Conservation (phyloP, 345 rosid genomes). For the Syzygium grande region DNA sequence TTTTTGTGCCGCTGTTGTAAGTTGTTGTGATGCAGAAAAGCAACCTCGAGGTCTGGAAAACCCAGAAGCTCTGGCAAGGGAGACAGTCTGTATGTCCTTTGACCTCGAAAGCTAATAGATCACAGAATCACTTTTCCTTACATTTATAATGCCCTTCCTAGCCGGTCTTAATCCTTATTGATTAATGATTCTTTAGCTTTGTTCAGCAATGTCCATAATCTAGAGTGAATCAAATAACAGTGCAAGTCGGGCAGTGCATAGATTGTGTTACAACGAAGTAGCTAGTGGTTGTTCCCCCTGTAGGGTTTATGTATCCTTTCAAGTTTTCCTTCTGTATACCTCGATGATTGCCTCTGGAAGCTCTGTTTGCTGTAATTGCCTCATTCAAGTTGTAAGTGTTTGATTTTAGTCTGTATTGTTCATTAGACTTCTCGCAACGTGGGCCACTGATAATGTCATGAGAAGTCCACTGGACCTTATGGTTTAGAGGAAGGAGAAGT, state of each 20-base stretch:
- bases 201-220: background rate
- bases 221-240: background rate
- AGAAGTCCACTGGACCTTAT: background rate
- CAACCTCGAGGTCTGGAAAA: constrained; percentile 61
- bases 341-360: background rate
- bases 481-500: background rate
- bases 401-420: background rate
- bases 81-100: constrained; percentile 67
- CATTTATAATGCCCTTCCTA: background rate
- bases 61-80: constrained; percentile 75
- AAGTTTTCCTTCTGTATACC: background rate
- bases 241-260: background rate
- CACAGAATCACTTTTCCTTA: background rate
- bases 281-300: background rate
- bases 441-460: background rate
- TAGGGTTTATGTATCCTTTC: background rate
- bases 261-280: background rate
- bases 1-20: constrained; percentile 37
- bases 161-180: background rate
- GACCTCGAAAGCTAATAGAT: background rate
- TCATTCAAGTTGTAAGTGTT: background rate
- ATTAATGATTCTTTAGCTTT: background rate
- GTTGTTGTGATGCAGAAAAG: constrained; percentile 68
- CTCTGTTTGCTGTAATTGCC: background rate
- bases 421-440: background rate